These are phyloP conservation scores for Globisporangium sylvaticum DNA, from an alignment of 352 stramenopile species.

Conservation along the genomic window DNA sequence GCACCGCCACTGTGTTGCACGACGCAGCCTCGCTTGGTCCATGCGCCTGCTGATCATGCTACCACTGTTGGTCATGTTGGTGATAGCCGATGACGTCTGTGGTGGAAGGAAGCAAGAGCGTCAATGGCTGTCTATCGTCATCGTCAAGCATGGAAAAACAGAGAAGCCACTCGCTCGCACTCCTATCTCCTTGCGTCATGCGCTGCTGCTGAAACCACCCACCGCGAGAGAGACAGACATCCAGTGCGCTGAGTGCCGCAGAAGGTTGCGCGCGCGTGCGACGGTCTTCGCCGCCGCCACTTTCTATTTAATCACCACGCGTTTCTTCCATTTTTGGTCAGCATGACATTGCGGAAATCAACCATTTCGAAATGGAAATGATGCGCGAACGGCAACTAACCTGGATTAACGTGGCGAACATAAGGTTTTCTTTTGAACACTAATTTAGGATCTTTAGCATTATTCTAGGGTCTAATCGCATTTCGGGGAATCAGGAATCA, in stretches of 20 bases:
- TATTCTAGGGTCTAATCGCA: not conserved
- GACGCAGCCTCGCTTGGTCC: not conserved
- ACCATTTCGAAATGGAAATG: not conserved
- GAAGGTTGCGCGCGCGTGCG: slow-evolving; percentile 1
- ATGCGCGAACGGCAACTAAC: not conserved
- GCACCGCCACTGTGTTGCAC: not conserved
- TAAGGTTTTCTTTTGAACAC: not conserved
- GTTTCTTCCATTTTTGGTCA: not conserved
- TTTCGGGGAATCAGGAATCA: not conserved
- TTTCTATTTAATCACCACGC: not conserved
- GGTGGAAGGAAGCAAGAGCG: not conserved
- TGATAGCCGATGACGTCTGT: not conserved
- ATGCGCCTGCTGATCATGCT: not conserved
- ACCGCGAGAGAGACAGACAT: not conserved
- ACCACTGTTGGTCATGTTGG: not conserved
- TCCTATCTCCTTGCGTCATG: not conserved
- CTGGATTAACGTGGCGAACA: not conserved
- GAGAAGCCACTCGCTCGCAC: too few species aligned
- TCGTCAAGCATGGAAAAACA: not conserved
- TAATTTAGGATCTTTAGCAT: not conserved
- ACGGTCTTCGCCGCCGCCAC: not conserved
- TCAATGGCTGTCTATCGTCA: not conserved
- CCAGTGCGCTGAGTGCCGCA: not conserved
- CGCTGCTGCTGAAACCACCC: slow-evolving; percentile 1
- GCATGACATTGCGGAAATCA: not conserved